phyloP scores from a whole-genome alignment of 2,329 filamentous ascomycete genomes.

The Verticillium albo-atrum region DNA sequence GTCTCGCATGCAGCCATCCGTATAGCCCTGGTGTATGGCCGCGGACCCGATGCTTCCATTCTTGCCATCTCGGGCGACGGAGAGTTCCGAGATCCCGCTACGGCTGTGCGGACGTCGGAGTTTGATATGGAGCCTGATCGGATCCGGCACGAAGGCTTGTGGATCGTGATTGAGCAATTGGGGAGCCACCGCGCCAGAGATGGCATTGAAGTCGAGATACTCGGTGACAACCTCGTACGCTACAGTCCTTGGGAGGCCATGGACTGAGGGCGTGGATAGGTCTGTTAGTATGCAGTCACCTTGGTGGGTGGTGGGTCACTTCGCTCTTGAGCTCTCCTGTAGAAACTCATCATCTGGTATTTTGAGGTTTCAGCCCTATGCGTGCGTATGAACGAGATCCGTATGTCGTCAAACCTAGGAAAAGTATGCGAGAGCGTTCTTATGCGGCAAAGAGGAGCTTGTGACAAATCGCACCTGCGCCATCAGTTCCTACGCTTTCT shows the following conservation, averaged over 20 bases:
- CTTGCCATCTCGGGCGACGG: constrained; percentile 67
- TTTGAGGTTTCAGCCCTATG: not conserved
- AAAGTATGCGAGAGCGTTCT: no score
- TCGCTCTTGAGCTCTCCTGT: not conserved
- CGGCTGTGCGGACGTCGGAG: constrained; percentile 65
- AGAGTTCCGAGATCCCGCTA: constrained; percentile 65
- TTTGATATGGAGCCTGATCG: constrained; percentile 69
- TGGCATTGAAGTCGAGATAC: constrained; percentile 48
- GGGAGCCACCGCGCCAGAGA: constrained; percentile 42
- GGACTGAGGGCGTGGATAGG: not conserved
- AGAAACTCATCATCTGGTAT: not conserved
- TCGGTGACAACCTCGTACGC: constrained; percentile 43
- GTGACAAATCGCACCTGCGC: no score
- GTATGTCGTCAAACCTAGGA: no score
- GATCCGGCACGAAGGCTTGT: constrained; percentile 54
- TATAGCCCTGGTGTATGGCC: constrained; percentile 68
- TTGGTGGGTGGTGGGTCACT: not conserved
- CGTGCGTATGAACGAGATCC: no score
- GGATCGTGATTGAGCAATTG: constrained; percentile 78
- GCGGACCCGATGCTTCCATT: constrained; percentile 61
- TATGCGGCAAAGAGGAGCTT: no score
- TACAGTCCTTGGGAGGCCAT: constrained; percentile 37
- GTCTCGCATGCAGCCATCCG: constrained; percentile 46
- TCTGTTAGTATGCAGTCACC: not conserved
- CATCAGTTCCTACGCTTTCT: no score